Percentiles rank a stretch among this genome's conserved stretches.
These are phyloP conservation scores for Laetiporus sulphureus DNA, from an alignment of 1,284 basidiomycete genomes.

Conservation along the genomic window DNA sequence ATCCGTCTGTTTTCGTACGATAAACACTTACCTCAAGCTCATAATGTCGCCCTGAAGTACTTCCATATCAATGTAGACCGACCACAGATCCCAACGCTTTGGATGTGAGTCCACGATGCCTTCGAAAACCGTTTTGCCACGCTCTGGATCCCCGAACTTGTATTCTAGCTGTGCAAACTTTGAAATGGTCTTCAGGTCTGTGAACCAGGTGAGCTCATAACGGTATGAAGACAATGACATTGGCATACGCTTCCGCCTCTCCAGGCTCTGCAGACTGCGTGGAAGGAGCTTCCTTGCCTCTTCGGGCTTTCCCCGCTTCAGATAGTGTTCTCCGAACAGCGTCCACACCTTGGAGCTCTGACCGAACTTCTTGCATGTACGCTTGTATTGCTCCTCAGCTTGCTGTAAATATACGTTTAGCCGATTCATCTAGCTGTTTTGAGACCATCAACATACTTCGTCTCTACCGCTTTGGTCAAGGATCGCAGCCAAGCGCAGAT, in stretches of 20 bases:
- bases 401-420: constrained; percentile 59
- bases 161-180: constrained; percentile 96
- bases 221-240: too few relatives aligned
- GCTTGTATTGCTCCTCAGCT: constrained; percentile 82
- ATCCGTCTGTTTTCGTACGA: not conserved
- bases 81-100: constrained; percentile 95
- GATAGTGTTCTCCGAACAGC: constrained; percentile 75
- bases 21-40: constrained; percentile 50
- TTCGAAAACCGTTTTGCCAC: constrained; percentile 94
- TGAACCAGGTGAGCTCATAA: too few relatives aligned
- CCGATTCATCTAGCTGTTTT: too few relatives aligned
- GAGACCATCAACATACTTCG: constrained; percentile 49
- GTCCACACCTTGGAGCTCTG: constrained; percentile 92
- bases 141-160: constrained; percentile 88
- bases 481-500: constrained; percentile 81
- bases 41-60: constrained; percentile 73
- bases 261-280: constrained; percentile 86
- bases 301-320: constrained; percentile 69
- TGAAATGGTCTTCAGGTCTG: constrained; percentile 92
- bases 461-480: constrained; percentile 79
- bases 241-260: constrained; percentile 81
- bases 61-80: constrained; percentile 96
- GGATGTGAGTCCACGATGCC: constrained; percentile 93
- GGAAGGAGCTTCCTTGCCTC: constrained; percentile 85
- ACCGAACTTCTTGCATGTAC: constrained; percentile 89